Evolutionary conservation across 2,329 filamentous ascomycete species (phyloP).

Genomic region (Thelonectria blattea): DNA sequence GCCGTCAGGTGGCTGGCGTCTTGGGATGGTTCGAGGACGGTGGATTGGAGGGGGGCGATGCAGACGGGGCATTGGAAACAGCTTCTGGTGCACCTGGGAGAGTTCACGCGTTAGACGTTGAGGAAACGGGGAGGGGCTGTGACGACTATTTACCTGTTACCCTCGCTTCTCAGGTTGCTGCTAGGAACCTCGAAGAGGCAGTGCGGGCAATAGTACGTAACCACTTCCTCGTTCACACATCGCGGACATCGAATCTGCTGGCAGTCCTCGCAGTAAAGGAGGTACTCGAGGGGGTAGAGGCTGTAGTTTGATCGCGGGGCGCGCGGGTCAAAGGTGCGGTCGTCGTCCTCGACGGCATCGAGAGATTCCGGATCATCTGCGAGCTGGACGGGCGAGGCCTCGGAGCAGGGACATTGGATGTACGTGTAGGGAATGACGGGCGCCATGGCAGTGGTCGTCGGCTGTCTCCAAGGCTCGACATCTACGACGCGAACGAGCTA

Average conservation of each 20-base stretch:
- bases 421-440: constrained; percentile 66
- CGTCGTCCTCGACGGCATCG: constrained; percentile 68
- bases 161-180: constrained; percentile 89
- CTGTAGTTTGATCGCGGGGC: constrained; percentile 87
- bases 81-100: constrained; percentile 80
- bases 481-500: constrained; percentile 26
- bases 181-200: constrained; percentile 96
- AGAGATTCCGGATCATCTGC: constrained; percentile 39
- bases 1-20: constrained; percentile 52
- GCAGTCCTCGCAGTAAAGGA: constrained; percentile 97
- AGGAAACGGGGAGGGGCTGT: not conserved
- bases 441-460: constrained; percentile 48
- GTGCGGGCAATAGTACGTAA: constrained; percentile 93
- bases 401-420: constrained; percentile 70
- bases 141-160: constrained; percentile 73
- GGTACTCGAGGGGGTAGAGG: constrained; percentile 88
- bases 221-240: constrained; percentile 91
- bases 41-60: constrained; percentile 78
- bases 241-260: constrained; percentile 93
- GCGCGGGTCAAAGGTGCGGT: constrained; percentile 84
- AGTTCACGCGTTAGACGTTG: constrained; percentile 26
- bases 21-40: constrained; percentile 66
- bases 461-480: constrained; percentile 24
- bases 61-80: constrained; percentile 96
- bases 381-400: constrained; percentile 47